phyloP scores from a whole-genome alignment of 192 early-diverging fungal species.

The Phlyctochytrium planicorne region DNA sequence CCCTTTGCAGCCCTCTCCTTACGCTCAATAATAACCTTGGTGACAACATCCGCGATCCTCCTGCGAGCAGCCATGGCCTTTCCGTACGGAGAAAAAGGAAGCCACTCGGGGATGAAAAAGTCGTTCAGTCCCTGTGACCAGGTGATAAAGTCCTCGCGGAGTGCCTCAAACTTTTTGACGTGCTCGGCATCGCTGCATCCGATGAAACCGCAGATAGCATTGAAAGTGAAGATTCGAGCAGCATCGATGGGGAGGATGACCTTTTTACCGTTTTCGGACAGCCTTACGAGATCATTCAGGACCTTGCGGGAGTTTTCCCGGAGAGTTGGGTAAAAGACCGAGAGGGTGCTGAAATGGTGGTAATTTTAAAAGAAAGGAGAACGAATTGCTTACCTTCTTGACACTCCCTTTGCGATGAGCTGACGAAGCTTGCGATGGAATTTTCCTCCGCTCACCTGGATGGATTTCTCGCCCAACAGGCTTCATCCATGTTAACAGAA shows the following conservation, averaged over 20 bases:
- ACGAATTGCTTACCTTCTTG: not conserved
- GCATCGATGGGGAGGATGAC: no score
- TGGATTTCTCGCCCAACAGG: not conserved
- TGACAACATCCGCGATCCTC: not conserved
- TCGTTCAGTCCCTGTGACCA: slow-evolving; percentile 6
- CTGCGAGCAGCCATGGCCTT: slow-evolving; percentile 6
- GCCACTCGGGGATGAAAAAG: slow-evolving; percentile 10
- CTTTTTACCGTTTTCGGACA: no score
- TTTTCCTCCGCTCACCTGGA: not conserved
- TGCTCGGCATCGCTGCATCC: not conserved
- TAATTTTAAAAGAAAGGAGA: not conserved
- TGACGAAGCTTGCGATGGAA: not conserved
- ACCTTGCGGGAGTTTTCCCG: no score
- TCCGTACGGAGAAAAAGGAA: slow-evolving; percentile 4
- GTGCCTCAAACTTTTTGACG: no score
- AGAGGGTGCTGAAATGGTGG: no score
- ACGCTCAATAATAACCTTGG: slow-evolving; percentile 10
- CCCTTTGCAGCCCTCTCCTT: not conserved
- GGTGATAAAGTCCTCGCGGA: no score
- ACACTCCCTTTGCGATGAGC: not conserved
- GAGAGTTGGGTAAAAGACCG: no score
- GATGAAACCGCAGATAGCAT: slow-evolving; percentile 12
- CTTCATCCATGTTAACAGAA: no score
- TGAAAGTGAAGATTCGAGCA: slow-evolving; percentile 23
- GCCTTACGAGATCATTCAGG: no score